Conservation (phyloP, 306 rosid species). For the Fragaria vesca region DNA sequence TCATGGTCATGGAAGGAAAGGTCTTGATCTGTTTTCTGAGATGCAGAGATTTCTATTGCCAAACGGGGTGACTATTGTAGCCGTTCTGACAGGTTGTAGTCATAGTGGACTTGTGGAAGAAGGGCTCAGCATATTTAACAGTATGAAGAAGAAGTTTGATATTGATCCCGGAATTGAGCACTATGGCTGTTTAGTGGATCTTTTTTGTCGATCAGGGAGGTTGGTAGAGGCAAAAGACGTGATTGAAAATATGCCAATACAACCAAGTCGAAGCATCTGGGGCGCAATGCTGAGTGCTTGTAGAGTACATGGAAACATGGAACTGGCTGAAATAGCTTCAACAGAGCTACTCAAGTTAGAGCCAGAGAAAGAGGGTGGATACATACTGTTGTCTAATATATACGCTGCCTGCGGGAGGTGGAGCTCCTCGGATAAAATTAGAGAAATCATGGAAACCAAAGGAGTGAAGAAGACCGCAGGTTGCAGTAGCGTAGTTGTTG, state of each 20-base stretch:
- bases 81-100: constrained; percentile 53
- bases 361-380: constrained; percentile 53
- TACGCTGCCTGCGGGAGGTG: constrained; percentile 53
- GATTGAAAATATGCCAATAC: constrained; percentile 46
- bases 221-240: constrained; percentile 40
- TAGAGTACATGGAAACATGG: constrained; percentile 39
- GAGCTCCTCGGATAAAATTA: constrained; percentile 40
- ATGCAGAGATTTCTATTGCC: constrained; percentile 44
- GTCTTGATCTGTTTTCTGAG: constrained; percentile 39
- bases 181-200: constrained; percentile 59
- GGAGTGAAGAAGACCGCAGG: constrained; percentile 60
- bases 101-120: constrained; percentile 53
- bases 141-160: constrained; percentile 33
- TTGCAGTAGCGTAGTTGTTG: constrained; percentile 40
- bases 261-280: constrained; percentile 49
- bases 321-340: constrained; percentile 50
- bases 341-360: constrained; percentile 42
- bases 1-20: constrained; percentile 51
- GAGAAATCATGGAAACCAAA: constrained; percentile 47
- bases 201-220: constrained; percentile 45
- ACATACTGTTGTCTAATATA: constrained; percentile 47
- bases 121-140: constrained; percentile 40
- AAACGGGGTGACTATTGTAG: constrained; percentile 46
- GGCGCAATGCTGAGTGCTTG: constrained; percentile 58
- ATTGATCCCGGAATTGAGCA: constrained; percentile 51